Evolutionary conservation across 2,329 filamentous ascomycete genomes (phyloP).

Genomic region (Cercospora sesami): DNA sequence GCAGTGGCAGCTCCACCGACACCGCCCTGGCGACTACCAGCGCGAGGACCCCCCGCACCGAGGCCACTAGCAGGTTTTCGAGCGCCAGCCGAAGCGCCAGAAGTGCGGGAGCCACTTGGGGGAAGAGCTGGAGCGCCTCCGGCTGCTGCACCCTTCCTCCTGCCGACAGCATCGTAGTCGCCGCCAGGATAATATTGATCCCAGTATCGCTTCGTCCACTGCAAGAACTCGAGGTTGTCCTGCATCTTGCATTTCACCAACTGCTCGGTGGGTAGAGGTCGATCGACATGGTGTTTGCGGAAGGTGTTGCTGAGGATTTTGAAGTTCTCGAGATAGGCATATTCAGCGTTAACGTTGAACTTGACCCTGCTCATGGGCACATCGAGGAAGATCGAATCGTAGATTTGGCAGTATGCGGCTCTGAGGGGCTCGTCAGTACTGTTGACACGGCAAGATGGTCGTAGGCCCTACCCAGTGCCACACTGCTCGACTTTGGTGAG

Average conservation of each 20-base stretch:
- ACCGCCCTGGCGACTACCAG: constrained; percentile 47
- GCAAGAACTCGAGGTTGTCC: constrained; percentile 98
- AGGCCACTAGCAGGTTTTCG: constrained; percentile 52
- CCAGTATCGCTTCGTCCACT: constrained; percentile 97
- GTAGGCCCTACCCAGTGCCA: constrained; percentile 79
- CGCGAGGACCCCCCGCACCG: constrained; percentile 50
- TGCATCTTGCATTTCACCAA: constrained; percentile 99
- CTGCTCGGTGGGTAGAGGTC: constrained; percentile 81
- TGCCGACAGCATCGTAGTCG: constrained; percentile 86
- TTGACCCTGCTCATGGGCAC: constrained; percentile 94
- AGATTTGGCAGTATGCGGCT: constrained; percentile 93
- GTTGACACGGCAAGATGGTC: background rate
- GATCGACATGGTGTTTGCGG: constrained; percentile 81
- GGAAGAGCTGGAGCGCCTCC: constrained; percentile 47
- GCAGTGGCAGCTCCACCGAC: constrained; percentile 58
- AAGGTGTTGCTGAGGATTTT: constrained; percentile 93
- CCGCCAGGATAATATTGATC: constrained; percentile 97
- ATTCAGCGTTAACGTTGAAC: constrained; percentile 97
- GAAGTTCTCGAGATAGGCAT: constrained; percentile 97
- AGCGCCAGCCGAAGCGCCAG: constrained; percentile 53
- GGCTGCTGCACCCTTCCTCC: constrained; percentile 72
- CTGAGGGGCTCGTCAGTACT: constrained; percentile 50
- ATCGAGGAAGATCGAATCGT: constrained; percentile 97
- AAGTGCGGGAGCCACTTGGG: constrained; percentile 32
- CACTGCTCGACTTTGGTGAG: constrained; percentile 98